Percentiles rank a stretch among this genome's conserved stretches.
These are phyloP conservation scores for Kluyveromyces nonfermentans DNA, from an alignment of 805 yeast species.

Conservation along the genomic window DNA sequence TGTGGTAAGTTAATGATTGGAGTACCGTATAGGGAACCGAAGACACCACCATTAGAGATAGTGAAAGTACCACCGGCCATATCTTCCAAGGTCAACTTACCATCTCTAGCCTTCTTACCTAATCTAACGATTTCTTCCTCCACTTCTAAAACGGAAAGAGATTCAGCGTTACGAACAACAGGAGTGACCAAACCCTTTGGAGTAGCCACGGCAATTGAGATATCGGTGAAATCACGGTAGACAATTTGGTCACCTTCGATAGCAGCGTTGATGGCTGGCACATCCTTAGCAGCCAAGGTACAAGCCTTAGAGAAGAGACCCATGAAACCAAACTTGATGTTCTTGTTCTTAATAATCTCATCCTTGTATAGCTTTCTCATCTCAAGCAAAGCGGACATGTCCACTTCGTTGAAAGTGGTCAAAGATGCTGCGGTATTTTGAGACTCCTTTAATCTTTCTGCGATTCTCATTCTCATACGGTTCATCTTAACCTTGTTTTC, in stretches of 20 bases:
- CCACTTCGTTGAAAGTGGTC: constrained; percentile 97
- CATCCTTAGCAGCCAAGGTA: constrained; percentile 84
- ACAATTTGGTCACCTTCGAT: constrained; percentile 92
- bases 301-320: constrained; percentile 95
- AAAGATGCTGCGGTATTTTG: constrained; percentile 98
- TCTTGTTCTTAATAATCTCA: constrained; percentile 87
- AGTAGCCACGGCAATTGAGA: constrained; percentile 95
- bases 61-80: constrained; percentile 99
- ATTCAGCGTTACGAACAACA: constrained; percentile 93
- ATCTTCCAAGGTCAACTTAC: constrained; percentile 92
- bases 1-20: constrained; percentile 98
- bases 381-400: constrained; percentile 84
- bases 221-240: constrained; percentile 92
- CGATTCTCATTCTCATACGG: constrained; percentile 98
- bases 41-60: constrained; percentile 98
- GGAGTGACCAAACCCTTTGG: constrained; percentile 99
- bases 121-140: constrained; percentile 76
- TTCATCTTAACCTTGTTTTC: constrained; percentile 96
- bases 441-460: constrained; percentile 97
- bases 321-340: constrained; percentile 96
- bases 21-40: constrained; percentile 95
- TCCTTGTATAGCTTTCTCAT: constrained; percentile 96
- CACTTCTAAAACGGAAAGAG: constrained; percentile 75
- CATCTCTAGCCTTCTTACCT: constrained; percentile 93
- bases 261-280: constrained; percentile 92